Evolutionary conservation across 2,329 filamentous ascomycete genomes (phyloP).

Genomic region (Penicillium crustosum): DNA sequence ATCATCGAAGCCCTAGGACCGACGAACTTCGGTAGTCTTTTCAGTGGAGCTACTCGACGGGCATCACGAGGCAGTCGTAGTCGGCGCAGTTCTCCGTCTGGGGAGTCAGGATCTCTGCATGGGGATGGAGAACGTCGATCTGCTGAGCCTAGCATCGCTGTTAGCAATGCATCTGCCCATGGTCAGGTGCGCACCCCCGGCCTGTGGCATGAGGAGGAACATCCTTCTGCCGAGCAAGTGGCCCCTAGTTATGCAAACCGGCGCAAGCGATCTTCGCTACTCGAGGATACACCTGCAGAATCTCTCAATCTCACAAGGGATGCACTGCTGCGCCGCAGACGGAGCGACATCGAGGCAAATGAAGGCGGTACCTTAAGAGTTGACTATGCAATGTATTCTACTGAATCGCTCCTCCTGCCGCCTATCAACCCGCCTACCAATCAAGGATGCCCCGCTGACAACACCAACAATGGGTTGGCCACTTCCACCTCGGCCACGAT

Average conservation of each 20-base stretch:
- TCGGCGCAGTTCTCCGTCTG: slow-evolving; percentile 34
- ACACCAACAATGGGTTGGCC: slow-evolving; percentile 27
- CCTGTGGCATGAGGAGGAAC: slow-evolving; percentile 31
- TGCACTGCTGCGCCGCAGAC: slow-evolving; percentile 34
- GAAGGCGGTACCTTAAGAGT: slow-evolving; percentile 20
- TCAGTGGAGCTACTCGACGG: slow-evolving; percentile 42
- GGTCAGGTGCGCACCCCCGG: slow-evolving; percentile 45
- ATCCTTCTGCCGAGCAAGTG: slow-evolving; percentile 15
- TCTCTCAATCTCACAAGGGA: slow-evolving; percentile 39
- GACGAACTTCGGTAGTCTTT: slow-evolving; percentile 40
- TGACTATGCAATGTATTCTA: slow-evolving; percentile 28
- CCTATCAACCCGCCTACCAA: slow-evolving; percentile 15
- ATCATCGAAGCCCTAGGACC: slow-evolving; percentile 34
- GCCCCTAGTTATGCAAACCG: slow-evolving; percentile 29
- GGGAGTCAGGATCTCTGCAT: slow-evolving; percentile 37
- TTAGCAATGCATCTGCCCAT: slow-evolving; percentile 46
- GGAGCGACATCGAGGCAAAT: slow-evolving; percentile 28
- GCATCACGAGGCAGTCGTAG: slow-evolving; percentile 40
- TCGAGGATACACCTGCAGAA: slow-evolving; percentile 33
- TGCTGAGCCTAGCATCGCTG: slow-evolving; percentile 43
- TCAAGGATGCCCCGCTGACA: slow-evolving; percentile 21
- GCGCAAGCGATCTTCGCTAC: slow-evolving; percentile 41
- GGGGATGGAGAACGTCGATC: slow-evolving; percentile 39
- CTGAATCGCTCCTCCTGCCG: slow-evolving; percentile 23
- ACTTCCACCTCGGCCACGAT: slow-evolving; percentile 46